Conservation (phyloP, 805 yeast genomes). For the Alloascoidea africana region DNA sequence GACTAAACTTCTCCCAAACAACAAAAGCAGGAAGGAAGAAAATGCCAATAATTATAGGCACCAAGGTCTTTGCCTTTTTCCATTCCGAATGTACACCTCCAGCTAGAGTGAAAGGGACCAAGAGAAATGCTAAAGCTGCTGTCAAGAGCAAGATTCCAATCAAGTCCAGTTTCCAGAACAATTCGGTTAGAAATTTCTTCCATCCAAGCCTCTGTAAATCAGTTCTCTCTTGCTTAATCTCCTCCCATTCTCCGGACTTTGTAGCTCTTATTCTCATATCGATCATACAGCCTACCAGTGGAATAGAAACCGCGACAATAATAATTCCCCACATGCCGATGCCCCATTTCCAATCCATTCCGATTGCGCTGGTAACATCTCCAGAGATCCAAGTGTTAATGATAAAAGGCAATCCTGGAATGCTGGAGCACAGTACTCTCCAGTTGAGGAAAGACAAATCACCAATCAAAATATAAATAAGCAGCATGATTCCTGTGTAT, state of each 20-base stretch:
- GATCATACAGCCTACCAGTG: slow-evolving; percentile 29
- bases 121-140: slow-evolving; percentile 35
- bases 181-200: background rate
- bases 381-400: slow-evolving; percentile 57
- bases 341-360: slow-evolving; percentile 38
- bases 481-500: slow-evolving; percentile 38
- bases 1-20: slow-evolving; percentile 36
- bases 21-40: slow-evolving; percentile 34
- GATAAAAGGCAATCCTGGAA: slow-evolving; percentile 46
- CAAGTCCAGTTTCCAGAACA: slow-evolving; percentile 42
- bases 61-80: slow-evolving; percentile 36
- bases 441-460: slow-evolving; percentile 47
- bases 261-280: slow-evolving; percentile 38
- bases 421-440: slow-evolving; percentile 41
- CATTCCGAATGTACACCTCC: slow-evolving; percentile 35
- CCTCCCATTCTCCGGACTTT: slow-evolving; percentile 30
- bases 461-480: slow-evolving; percentile 33
- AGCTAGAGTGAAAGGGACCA: slow-evolving; percentile 52
- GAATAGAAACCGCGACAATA: slow-evolving; percentile 40
- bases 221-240: slow-evolving; percentile 12
- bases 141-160: slow-evolving; percentile 34
- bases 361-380: slow-evolving; percentile 17
- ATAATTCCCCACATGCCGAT: slow-evolving; percentile 56
- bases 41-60: slow-evolving; percentile 44
- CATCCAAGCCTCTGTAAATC: slow-evolving; percentile 15